Evolutionary conservation across 108 stramenopile genomes (phyloP).

Genomic region (Cyclotella sp.): DNA sequence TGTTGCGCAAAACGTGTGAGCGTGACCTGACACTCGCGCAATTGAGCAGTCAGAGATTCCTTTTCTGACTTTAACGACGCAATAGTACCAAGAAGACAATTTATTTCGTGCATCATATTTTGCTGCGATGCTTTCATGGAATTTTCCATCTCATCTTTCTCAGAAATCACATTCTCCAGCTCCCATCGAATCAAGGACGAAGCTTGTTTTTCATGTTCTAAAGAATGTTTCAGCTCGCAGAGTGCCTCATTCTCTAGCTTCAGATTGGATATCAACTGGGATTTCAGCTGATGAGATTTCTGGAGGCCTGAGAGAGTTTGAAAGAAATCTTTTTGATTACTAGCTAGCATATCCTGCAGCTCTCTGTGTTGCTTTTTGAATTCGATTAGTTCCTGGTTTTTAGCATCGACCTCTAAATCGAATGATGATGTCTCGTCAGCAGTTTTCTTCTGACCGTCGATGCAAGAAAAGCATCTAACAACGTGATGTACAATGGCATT

Average conservation of each 20-base stretch:
- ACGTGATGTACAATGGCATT: no score
- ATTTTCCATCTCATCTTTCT: neutral
- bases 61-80: slow-evolving; percentile 5
- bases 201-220: slow-evolving; percentile 16
- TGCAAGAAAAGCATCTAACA: no score
- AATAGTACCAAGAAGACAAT: neutral
- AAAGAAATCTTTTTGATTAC: no score
- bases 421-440: no score
- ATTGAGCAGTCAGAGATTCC: neutral
- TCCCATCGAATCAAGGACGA: slow-evolving; percentile 2
- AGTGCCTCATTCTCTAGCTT: slow-evolving; percentile 9
- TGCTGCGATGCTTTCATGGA: neutral
- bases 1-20: neutral
- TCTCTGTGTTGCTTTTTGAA: no score
- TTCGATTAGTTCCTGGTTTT: no score
- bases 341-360: no score
- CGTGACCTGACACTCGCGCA: neutral
- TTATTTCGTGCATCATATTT: neutral
- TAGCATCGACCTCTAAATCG: no score
- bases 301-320: no score
- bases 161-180: neutral
- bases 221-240: neutral
- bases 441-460: no score
- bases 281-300: neutral
- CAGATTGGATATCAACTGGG: neutral